phyloP scores from a whole-genome alignment of 176 grass and related monocot species.

The Triticum monococcum region DNA sequence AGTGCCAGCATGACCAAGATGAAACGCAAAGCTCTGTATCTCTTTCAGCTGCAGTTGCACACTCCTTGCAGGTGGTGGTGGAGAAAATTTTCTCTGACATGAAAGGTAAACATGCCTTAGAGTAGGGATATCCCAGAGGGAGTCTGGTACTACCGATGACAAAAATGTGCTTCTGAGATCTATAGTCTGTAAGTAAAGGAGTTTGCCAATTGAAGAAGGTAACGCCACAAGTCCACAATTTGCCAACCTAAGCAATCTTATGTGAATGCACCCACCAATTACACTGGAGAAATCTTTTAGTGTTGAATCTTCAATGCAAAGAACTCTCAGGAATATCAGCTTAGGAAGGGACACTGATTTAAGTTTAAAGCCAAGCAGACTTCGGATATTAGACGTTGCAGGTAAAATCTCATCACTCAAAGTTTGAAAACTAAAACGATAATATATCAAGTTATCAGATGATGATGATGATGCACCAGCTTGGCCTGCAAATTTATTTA shows the following conservation, averaged over 20 bases:
- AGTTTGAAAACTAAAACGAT: too few species aligned
- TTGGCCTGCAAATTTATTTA: too few species aligned
- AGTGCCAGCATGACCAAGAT: fast-evolving
- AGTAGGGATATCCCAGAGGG: slow-evolving; percentile 33
- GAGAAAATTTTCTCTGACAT: neutral
- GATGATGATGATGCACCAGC: too few species aligned
- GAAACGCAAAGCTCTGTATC: too few species aligned
- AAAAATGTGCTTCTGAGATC: neutral
- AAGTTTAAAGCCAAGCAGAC: neutral
- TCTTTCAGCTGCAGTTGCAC: too few species aligned
- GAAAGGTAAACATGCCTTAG: neutral
- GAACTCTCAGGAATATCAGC: neutral
- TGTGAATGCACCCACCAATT: neutral
- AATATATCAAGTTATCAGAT: too few species aligned
- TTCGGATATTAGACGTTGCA: neutral
- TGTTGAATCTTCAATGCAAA: neutral
- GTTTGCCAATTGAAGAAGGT: neutral
- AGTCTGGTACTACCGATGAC: neutral
- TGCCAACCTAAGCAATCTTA: neutral
- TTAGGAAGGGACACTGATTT: neutral
- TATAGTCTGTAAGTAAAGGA: neutral
- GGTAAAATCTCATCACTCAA: too few species aligned
- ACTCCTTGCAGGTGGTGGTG: too few species aligned
- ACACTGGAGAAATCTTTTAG: neutral
- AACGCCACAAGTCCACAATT: neutral